Evolutionary conservation across 805 yeast species (phyloP), one percentile per base, ranked within the genome.

Genomic region (Pichia manshurica): DNA sequence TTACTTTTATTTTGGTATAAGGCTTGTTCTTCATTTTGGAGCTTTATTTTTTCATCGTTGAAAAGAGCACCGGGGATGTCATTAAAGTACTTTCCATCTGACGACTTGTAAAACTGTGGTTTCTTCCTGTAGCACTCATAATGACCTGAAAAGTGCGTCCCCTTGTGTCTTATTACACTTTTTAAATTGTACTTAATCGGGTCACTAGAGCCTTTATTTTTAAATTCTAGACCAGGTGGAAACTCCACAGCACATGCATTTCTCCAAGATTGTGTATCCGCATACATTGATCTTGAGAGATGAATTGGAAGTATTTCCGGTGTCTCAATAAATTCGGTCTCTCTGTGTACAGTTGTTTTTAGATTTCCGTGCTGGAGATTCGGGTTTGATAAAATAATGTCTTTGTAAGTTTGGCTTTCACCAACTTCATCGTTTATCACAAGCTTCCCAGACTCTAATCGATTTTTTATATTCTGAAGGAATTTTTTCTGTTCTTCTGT

Each of bases 121-220:
- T 89, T 90, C 42, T 79, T 80, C 52, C 85, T 81, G 61, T 79
- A 87, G 57, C 96, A 87, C 58, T 90, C 96, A 61, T 89, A 90
- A 60, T 90, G 98, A 1, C 98, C 98, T 39, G 80, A 77, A 19
- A 81, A 75, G 64, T 90, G 97, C 1, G 91, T 81, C 0, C 99
- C 99, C 40, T 82, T 79, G 62, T 93, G 98, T 54, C 89, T 76
- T 17, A 93, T 80, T 52, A 87, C 69, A 0, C 96, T 84, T 52
- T 74, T 77, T 33, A 93, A 70, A 50, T 70, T 69, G 62, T 87
- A 89, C 3, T 29, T 35, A 15, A 10, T 32, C 1, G 47, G 35
- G 22, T 48, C 36, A 20, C 28, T 33, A 6, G 46, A 23, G 15
- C 22, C 31, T 28, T 5, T 10, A 5, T 28, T 31, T 13, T 71